phyloP scores from a whole-genome alignment of 768 basidiomycete species.

The Crucibulum laeve region DNA sequence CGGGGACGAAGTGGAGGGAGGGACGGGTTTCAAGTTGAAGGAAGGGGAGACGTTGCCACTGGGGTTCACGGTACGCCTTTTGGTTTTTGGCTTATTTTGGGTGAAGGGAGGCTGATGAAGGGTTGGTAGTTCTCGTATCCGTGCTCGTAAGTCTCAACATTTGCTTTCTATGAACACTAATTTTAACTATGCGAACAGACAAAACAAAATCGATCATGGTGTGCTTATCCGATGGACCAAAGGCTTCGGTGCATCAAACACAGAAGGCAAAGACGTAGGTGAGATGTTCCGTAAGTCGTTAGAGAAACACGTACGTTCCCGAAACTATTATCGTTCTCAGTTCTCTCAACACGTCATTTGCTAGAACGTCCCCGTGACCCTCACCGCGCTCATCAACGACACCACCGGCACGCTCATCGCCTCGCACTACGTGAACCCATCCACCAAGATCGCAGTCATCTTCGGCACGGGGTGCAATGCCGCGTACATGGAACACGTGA shows the following conservation, averaged over 20 bases:
- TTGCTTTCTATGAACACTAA: neutral
- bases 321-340: neutral
- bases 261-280: constrained; percentile 90
- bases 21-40: constrained; percentile 41
- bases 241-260: constrained; percentile 89
- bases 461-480: constrained; percentile 99
- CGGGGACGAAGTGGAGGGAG: constrained; percentile 40
- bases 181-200: constrained; percentile 41
- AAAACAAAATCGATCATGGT: constrained; percentile 91
- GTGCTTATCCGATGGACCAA: constrained; percentile 99
- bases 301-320: constrained; percentile 59
- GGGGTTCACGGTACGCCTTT: constrained; percentile 86
- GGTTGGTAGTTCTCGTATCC: constrained; percentile 86
- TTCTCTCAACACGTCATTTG: constrained; percentile 1
- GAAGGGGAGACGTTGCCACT: constrained; percentile 66
- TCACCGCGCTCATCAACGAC: constrained; percentile 93
- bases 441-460: constrained; percentile 91
- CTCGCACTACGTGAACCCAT: constrained; percentile 90
- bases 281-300: constrained; percentile 88
- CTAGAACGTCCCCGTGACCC: constrained; percentile 77
- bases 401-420: constrained; percentile 98
- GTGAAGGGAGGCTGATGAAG: constrained; percentile 4
- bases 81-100: constrained; percentile 2
- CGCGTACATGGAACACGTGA: constrained; percentile 92
- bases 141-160: constrained; percentile 60